Evolutionary conservation across 2,329 filamentous ascomycete species (phyloP).

Genomic region (Colletotrichum sp.): DNA sequence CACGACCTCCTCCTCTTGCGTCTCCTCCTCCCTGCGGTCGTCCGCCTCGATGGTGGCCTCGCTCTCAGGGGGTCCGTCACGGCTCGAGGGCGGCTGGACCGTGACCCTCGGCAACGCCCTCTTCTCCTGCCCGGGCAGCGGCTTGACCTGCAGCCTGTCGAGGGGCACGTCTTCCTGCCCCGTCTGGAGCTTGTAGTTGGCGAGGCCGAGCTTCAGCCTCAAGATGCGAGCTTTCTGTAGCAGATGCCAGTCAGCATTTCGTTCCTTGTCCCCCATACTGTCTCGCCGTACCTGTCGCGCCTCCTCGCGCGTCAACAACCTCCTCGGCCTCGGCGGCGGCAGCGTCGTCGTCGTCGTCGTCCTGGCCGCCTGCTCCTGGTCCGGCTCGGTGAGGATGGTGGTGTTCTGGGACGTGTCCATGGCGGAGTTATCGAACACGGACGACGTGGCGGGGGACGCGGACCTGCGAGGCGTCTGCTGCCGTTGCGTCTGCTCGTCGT

Average conservation of each 20-base stretch:
- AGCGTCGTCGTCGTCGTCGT: neutral
- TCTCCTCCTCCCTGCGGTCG: neutral
- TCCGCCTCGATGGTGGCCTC: conserved; percentile 19
- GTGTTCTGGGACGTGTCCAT: conserved; percentile 55
- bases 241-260: neutral
- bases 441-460: conserved; percentile 44
- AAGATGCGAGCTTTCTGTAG: conserved; percentile 68
- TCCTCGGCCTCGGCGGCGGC: conserved; percentile 24
- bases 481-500: neutral
- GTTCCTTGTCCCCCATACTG: neutral
- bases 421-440: conserved; percentile 54
- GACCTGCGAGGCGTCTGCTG: neutral
- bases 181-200: conserved; percentile 77
- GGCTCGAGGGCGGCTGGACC: conserved; percentile 25
- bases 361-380: conserved; percentile 29
- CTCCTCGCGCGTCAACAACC: conserved; percentile 54
- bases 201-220: conserved; percentile 71
- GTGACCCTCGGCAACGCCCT: conserved; percentile 19
- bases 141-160: conserved; percentile 57
- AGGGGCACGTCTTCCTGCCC: conserved; percentile 73
- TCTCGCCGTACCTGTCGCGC: conserved; percentile 51
- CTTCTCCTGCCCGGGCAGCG: conserved; percentile 24
- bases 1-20: conserved; percentile 6
- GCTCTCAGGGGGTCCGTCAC: conserved; percentile 12
- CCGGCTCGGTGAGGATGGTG: conserved; percentile 52